Evolutionary conservation across 2,329 filamentous ascomycete species (phyloP), one percentile per base, ranked within the genome.

Genomic region (Curvularia sp.): DNA sequence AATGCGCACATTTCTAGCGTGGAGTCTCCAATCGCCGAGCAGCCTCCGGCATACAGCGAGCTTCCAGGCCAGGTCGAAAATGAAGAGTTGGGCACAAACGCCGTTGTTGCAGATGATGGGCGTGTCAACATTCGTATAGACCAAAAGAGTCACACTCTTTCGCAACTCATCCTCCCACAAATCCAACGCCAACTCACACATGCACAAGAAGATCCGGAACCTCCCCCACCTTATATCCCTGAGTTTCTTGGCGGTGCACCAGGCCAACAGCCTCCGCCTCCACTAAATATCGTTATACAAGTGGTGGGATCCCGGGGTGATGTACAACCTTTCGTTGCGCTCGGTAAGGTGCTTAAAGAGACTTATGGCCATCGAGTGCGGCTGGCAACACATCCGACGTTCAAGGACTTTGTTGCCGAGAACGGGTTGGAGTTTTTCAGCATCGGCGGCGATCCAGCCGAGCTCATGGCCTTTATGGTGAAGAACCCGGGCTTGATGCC

Each of bases 401-500:
- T 71, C 58, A 53, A 60, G 60, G 74, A 80, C 51, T 83, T 83
- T 56, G 80, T 83, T 8, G 75, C 71, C 10, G 80, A 83, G 59
- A 81, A 82, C 65, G 81, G 81, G 2, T 63, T 83, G 31, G 81
- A 83, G 55, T 83, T 83, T 41, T 83, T 82, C 75, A 82, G 76
- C 59, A 83, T 83, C 57, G 80, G 81, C 18, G 81, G 81, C 4
- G 81, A 83, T 61, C 81, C 81, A 13, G 74, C 80, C 12, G 77
- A 80, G 60, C 75, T 83, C 39, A 83, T 83, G 81, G 91, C 92
- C 3, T 96, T 94, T 69, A 96, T 96, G 92, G 92, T 95, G 46
- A 93, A 93, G 76, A 90, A 95, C 66, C 91, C 92, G 0, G 91
- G 92, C 0, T 80, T 96, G 31, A 92, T 96, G 88, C 92, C 92